phyloP scores from a whole-genome alignment of 805 yeast species.

The Candida dajiaensis region DNA sequence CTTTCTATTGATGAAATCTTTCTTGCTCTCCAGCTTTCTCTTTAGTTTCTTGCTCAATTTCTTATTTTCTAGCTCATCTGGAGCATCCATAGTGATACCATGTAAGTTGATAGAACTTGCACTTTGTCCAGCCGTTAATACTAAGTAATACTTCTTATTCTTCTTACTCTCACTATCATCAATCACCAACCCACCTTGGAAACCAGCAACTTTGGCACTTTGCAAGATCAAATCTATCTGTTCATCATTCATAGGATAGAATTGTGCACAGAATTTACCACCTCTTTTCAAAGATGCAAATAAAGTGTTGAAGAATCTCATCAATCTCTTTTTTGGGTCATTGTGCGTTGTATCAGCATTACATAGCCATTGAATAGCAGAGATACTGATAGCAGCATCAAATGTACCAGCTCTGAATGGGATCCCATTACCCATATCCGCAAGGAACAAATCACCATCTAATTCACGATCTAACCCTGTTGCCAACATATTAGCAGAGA shows the following conservation, averaged over 20 bases:
- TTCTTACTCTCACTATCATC: constrained; percentile 92
- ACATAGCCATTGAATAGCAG: constrained; percentile 97
- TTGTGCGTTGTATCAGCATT: constrained; percentile 82
- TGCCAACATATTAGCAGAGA: constrained; percentile 92
- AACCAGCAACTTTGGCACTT: constrained; percentile 91
- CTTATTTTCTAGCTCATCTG: constrained; percentile 35
- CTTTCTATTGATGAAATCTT: constrained; percentile 82
- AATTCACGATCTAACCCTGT: constrained; percentile 88
- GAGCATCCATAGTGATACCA: constrained; percentile 77
- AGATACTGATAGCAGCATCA: constrained; percentile 92
- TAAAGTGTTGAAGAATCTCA: constrained; percentile 80
- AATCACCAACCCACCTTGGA: constrained; percentile 90
- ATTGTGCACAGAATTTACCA: constrained; percentile 96
- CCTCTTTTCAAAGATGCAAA: constrained; percentile 86
- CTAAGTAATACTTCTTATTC: constrained; percentile 86
- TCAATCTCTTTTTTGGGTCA: constrained; percentile 78
- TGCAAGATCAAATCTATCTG: constrained; percentile 73
- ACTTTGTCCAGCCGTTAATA: constrained; percentile 80
- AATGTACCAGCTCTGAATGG: constrained; percentile 96
- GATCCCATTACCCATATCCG: constrained; percentile 90
- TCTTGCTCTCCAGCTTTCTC: constrained; percentile 61
- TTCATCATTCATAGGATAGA: constrained; percentile 85
- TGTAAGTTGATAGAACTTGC: constrained; percentile 69
- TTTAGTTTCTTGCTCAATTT: constrained; percentile 25
- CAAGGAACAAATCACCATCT: constrained; percentile 87